A percentile compares a stretch with the other conserved stretches of the same genome.
Evolutionary conservation across 2,329 filamentous ascomycete genomes (phyloP).

Genomic region (Arthrocladium fulminans): DNA sequence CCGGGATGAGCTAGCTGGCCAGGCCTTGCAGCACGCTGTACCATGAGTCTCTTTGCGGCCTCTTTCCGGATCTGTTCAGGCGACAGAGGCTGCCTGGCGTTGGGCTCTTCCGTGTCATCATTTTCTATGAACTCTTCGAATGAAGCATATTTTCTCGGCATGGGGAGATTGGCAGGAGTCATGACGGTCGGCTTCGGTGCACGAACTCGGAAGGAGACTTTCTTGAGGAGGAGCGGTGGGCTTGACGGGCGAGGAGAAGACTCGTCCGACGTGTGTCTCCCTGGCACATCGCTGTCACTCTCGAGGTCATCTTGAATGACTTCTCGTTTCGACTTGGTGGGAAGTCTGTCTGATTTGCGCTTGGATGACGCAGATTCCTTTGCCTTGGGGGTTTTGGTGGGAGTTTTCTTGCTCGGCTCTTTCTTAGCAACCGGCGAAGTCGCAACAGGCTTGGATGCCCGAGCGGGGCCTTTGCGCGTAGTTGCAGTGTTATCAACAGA

Average conservation of each 20-base stretch:
- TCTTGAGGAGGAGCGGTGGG: conserved; percentile 21
- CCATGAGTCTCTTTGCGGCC: conserved; percentile 57
- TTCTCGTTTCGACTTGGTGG: conserved; percentile 1
- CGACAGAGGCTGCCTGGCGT: conserved; percentile 40
- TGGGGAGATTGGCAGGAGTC: conserved; percentile 44
- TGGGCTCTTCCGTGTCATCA: conserved; percentile 37
- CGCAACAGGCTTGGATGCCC: conserved; percentile 10
- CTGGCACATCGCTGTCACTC: conserved; percentile 6
- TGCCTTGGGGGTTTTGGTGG: neutral
- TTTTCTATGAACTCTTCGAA: conserved; percentile 57
- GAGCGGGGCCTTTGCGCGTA: conserved; percentile 9
- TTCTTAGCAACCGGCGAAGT: conserved; percentile 2
- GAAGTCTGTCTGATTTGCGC: neutral
- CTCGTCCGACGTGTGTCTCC: conserved; percentile 1
- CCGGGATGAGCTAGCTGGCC: conserved; percentile 52
- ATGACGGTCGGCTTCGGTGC: conserved; percentile 43
- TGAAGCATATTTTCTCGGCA: conserved; percentile 39
- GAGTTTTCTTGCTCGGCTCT: neutral
- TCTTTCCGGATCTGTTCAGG: conserved; percentile 58
- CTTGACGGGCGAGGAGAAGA: conserved; percentile 2
- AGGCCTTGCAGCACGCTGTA: conserved; percentile 63
- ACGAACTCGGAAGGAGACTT: conserved; percentile 42
- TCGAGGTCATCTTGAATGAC: neutral
- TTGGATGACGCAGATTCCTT: neutral
- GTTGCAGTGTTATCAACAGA: neutral